Evolutionary conservation across 805 yeast species (phyloP).

Genomic region (Jamesozyma rosinii): DNA sequence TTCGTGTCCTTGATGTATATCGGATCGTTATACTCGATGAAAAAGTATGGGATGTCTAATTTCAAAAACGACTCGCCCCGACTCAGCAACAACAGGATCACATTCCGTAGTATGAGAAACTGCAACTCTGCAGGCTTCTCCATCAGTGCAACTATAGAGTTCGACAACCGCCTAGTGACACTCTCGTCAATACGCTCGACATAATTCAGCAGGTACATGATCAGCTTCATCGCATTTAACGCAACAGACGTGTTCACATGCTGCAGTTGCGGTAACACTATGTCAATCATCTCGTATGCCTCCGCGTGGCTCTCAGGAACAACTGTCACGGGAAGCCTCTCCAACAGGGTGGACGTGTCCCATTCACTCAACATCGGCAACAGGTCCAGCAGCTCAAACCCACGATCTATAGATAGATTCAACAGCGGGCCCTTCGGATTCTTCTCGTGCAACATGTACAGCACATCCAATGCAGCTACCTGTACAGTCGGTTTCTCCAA

Average conservation of each 20-base stretch:
- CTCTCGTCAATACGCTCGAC: constrained; percentile 46
- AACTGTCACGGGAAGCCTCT: constrained; percentile 49
- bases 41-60: constrained; percentile 70
- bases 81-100: constrained; percentile 61
- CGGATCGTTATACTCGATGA: constrained; percentile 77
- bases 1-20: constrained; percentile 84
- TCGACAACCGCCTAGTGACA: constrained; percentile 56
- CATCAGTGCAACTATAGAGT: constrained; percentile 57
- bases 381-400: constrained; percentile 30
- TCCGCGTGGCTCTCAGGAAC: constrained; percentile 64
- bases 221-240: constrained; percentile 61
- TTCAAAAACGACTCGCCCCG: constrained; percentile 45
- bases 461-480: constrained; percentile 60
- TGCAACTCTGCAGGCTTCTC: constrained; percentile 77
- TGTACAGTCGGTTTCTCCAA: constrained; percentile 50
- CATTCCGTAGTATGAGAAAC: constrained; percentile 72
- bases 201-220: constrained; percentile 66
- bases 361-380: constrained; percentile 46
- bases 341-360: constrained; percentile 61
- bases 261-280: constrained; percentile 59
- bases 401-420: constrained; percentile 34
- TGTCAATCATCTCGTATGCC: constrained; percentile 56
- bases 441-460: constrained; percentile 54
- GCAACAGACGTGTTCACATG: constrained; percentile 78
- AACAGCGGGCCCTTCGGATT: constrained; percentile 22